Evolutionary conservation across 1,284 basidiomycete genomes (phyloP).

Genomic region (Papiliotrema flavescens): DNA sequence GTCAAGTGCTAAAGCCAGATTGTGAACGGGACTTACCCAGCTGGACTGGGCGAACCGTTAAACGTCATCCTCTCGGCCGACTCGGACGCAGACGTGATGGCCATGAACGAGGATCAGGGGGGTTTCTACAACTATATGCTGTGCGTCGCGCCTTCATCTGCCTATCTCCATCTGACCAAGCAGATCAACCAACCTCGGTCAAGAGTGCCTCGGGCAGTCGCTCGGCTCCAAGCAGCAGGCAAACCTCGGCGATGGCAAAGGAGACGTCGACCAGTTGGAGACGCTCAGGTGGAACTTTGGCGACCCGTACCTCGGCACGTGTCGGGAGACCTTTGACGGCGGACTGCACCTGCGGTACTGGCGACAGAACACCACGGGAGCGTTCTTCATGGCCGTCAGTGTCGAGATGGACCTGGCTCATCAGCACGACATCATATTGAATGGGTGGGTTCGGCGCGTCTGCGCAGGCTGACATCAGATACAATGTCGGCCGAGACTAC

Average conservation of each 20-base stretch:
- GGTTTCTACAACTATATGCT: conserved; percentile 77
- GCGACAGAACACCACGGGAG: conserved; percentile 67
- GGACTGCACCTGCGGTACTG: conserved; percentile 91
- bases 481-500: conserved; percentile 67
- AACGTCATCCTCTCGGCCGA: conserved; percentile 81
- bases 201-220: conserved; percentile 81
- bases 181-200: conserved; percentile 31
- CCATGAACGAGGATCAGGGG: conserved; percentile 60
- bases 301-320: conserved; percentile 70
- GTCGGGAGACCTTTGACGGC: conserved; percentile 78
- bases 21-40: conserved; percentile 63
- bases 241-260: conserved; percentile 80
- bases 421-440: conserved; percentile 58
- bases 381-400: conserved; percentile 77
- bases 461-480: conserved; percentile 38
- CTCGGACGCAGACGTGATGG: conserved; percentile 70
- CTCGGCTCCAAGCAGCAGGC: conserved; percentile 66
- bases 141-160: conserved; percentile 45
- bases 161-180: conserved; percentile 17
- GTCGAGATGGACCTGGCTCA: conserved; percentile 65
- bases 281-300: conserved; percentile 77
- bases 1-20: conserved; percentile 42
- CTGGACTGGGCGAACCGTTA: conserved; percentile 80
- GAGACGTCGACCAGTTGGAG: conserved; percentile 67
- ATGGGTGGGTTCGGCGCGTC: conserved; percentile 51